Percentiles rank a stretch among this genome's conserved stretches.
Conservation (phyloP, 192 early-diverging fungal genomes). For the Podila verticillata region DNA sequence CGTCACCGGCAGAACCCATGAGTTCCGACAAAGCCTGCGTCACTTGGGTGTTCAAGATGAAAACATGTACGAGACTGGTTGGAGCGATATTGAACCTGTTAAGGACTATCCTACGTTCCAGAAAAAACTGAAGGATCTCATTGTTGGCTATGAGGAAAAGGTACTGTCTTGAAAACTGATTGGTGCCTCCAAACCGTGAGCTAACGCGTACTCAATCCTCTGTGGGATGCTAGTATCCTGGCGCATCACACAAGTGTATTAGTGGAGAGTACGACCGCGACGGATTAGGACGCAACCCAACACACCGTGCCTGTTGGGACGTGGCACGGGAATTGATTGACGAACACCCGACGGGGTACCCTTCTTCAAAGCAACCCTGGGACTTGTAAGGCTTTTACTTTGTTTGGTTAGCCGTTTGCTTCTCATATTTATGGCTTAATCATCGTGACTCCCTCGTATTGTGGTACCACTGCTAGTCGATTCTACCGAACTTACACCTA, state of each 20-base stretch:
- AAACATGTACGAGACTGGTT: constrained; percentile 38
- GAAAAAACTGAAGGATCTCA: constrained; percentile 12
- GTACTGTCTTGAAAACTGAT: not conserved
- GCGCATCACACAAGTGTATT: constrained; percentile 43
- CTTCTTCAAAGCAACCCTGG: constrained; percentile 23
- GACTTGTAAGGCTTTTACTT: constrained; percentile 25
- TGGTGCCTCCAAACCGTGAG: not conserved
- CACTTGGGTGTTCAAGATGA: constrained; percentile 19
- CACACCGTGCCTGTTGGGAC: constrained; percentile 42
- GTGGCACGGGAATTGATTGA: constrained; percentile 23
- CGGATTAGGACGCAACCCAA: constrained; percentile 29
- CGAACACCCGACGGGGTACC: constrained; percentile 24
- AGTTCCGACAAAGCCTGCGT: constrained; percentile 30
- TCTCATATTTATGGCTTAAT: not conserved
- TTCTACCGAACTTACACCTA: constrained; percentile 46
- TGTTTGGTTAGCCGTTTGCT: not conserved
- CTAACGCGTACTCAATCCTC: not conserved
- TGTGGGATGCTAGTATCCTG: constrained; percentile 13
- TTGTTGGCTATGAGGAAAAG: constrained; percentile 31
- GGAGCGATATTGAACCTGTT: constrained; percentile 42
- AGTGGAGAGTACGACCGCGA: constrained; percentile 46
- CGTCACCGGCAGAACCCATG: constrained; percentile 44
- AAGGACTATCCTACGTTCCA: constrained; percentile 23
- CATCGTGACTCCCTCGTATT: not conserved
- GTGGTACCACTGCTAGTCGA: constrained; percentile 8